These are phyloP conservation scores for Cystobasidiaceae sp. DNA, from an alignment of 1,284 basidiomycete genomes.

Conservation along the genomic window DNA sequence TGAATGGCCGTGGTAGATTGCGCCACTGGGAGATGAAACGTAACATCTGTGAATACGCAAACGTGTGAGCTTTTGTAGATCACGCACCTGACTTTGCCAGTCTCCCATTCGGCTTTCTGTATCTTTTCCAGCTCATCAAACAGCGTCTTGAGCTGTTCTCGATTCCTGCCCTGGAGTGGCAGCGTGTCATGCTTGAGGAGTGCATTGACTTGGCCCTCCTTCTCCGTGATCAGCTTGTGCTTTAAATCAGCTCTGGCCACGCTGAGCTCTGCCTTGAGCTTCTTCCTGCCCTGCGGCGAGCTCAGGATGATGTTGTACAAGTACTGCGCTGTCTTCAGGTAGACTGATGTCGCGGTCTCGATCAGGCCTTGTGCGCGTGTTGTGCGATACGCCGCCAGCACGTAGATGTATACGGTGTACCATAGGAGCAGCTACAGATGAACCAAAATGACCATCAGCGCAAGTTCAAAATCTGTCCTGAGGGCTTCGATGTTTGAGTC, in stretches of 20 bases:
- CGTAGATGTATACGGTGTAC: slow-evolving; percentile 34
- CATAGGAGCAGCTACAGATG: slow-evolving; percentile 33
- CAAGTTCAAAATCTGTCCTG: background rate
- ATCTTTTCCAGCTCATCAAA: slow-evolving; percentile 69
- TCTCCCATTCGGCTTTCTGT: slow-evolving; percentile 57
- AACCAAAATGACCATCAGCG: background rate
- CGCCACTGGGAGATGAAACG: slow-evolving; percentile 51
- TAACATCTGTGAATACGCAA: background rate
- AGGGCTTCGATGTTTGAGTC: background rate
- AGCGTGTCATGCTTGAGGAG: slow-evolving; percentile 56
- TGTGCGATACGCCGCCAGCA: slow-evolving; percentile 31
- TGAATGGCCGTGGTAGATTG: slow-evolving; percentile 65
- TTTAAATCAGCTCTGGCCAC: slow-evolving; percentile 47
- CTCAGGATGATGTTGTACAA: slow-evolving; percentile 60
- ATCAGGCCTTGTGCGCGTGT: slow-evolving; percentile 36
- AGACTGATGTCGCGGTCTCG: slow-evolving; percentile 31
- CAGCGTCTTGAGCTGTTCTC: slow-evolving; percentile 72
- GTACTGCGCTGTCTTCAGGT: slow-evolving; percentile 50
- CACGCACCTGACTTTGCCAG: slow-evolving; percentile 63
- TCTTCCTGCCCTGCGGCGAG: slow-evolving; percentile 61
- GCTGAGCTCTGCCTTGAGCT: slow-evolving; percentile 65
- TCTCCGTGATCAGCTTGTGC: slow-evolving; percentile 34
- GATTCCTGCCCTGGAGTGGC: slow-evolving; percentile 61
- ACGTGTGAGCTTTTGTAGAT: background rate
- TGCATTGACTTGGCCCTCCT: slow-evolving; percentile 16